Evolutionary conservation across 805 yeast genomes (phyloP).

Genomic region (Osmozyma mogii): DNA sequence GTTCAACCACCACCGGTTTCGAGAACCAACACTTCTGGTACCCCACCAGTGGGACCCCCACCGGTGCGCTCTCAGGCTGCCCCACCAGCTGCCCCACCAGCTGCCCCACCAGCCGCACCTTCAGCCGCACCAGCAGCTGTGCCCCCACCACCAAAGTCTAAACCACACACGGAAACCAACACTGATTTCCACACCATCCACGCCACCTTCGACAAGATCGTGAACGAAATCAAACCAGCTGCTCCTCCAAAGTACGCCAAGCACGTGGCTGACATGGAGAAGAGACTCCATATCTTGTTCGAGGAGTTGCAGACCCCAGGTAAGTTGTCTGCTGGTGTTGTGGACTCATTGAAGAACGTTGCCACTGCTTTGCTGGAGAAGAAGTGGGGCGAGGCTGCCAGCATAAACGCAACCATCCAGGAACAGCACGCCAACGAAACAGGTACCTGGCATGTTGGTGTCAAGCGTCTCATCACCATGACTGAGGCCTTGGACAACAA

Average conservation of each 20-base stretch:
- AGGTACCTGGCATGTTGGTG: slow-evolving; percentile 91
- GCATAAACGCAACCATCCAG: slow-evolving; percentile 49
- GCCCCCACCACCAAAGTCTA: slow-evolving; percentile 12
- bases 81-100: slow-evolving; percentile 4
- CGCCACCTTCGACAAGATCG: slow-evolving; percentile 44
- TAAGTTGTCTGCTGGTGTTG: slow-evolving; percentile 48
- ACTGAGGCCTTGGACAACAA: slow-evolving; percentile 33
- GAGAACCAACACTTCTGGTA: background rate
- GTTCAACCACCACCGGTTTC: background rate
- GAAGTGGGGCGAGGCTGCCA: slow-evolving; percentile 54
- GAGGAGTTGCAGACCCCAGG: slow-evolving; percentile 73
- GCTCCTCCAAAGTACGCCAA: slow-evolving; percentile 68
- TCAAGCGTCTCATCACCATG: slow-evolving; percentile 79
- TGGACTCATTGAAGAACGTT: slow-evolving; percentile 45
- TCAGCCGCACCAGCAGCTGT: slow-evolving; percentile 18
- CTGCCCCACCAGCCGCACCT: slow-evolving; percentile 16
- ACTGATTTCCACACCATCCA: slow-evolving; percentile 36
- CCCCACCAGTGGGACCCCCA: slow-evolving; percentile 1
- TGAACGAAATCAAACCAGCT: slow-evolving; percentile 58
- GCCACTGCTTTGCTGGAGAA: slow-evolving; percentile 41
- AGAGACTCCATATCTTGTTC: slow-evolving; percentile 68
- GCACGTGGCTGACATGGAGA: slow-evolving; percentile 75
- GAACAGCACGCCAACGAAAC: slow-evolving; percentile 62
- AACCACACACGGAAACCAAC: slow-evolving; percentile 27
- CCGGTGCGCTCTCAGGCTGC: slow-evolving; percentile 1